Evolutionary conservation across 441 rosid species (phyloP), one percentile per base, ranked within the genome.

Genomic region (Populus hybrid): DNA sequence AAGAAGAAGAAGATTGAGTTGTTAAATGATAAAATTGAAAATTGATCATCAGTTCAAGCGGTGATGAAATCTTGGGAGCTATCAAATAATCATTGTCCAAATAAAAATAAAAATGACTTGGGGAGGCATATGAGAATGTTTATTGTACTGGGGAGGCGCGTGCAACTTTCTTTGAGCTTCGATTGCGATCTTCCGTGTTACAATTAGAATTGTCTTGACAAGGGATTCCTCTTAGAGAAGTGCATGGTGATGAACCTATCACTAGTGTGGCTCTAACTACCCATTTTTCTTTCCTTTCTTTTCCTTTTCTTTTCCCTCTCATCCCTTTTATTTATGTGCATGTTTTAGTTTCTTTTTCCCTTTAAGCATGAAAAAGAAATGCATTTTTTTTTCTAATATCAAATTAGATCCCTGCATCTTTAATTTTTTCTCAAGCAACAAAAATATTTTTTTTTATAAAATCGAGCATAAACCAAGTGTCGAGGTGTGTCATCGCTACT

Each of bases 11-110:
- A 57, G 0, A 57, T 18, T 57, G 0, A 1, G 2, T 5, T 16
- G 23, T 16, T 59, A 18, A 18, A 16, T 0, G 23, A 4, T 59
- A 1, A 9, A 57, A 57, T 14, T 14, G 1, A 57, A 14, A 57
- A 57, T 18, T 9, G 4, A 3, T 38, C 0, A 38, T 38, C 0
- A 0, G 11, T 3, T 38, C 4, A 10, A 1, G 12, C 1, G 1
- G 1, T 9, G 46, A 38, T 38, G 46, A 9, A 9, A 38, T 38
- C 12, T 9, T 9, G 4, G 46, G 4, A 5, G 3, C 11, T 57
- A 5, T 57, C 18, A 57, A 18, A n/a, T 7, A 57, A 57, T 14
- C 18, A 57, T 57, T 14, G 8, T 5, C 64, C 6, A 57, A 11
- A 18, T 4, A 0, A 0, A 30, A 30, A 50, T 5, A 14, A 57